These are phyloP conservation scores for Boletellus sp. DNA, from an alignment of 768 basidiomycete species.

Conservation along the genomic window DNA sequence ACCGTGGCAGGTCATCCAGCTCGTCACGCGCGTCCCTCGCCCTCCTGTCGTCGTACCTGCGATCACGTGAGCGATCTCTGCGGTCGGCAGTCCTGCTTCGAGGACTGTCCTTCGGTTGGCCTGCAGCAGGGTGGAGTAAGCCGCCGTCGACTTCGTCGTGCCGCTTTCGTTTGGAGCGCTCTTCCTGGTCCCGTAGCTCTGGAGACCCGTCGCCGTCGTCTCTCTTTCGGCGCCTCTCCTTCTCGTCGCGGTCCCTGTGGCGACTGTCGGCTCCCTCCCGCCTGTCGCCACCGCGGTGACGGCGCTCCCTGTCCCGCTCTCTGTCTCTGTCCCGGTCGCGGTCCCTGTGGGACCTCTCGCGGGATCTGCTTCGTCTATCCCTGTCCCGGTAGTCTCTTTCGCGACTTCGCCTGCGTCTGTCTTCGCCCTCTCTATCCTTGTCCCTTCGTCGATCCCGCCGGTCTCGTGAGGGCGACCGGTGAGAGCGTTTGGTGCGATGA, in stretches of 20 bases:
- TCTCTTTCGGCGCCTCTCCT: constrained; percentile 61
- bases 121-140: constrained; percentile 37
- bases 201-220: constrained; percentile 55
- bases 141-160: constrained; percentile 53
- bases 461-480: constrained; percentile 68
- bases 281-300: constrained; percentile 45
- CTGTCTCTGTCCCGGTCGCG: constrained; percentile 29
- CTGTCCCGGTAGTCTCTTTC: constrained; percentile 49
- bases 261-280: constrained; percentile 53
- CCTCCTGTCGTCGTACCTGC: constrained; percentile 50
- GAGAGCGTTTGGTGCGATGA: constrained; percentile 66
- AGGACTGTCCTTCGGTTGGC: constrained; percentile 46
- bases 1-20: constrained; percentile 51
- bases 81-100: constrained; percentile 42
- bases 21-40: constrained; percentile 53
- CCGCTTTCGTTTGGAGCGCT: constrained; percentile 64
- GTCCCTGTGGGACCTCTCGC: constrained; percentile 46
- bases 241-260: constrained; percentile 50
- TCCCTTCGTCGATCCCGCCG: constrained; percentile 42
- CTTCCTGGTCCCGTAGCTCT: constrained; percentile 45
- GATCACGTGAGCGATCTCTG: constrained; percentile 52
- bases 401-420: constrained; percentile 59
- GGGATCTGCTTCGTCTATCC: constrained; percentile 46
- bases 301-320: constrained; percentile 35
- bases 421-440: constrained; percentile 53